A percentile compares a stretch with the other conserved stretches of the same genome.
phyloP scores from a whole-genome alignment of 768 basidiomycete species.

The Suillus sp. region DNA sequence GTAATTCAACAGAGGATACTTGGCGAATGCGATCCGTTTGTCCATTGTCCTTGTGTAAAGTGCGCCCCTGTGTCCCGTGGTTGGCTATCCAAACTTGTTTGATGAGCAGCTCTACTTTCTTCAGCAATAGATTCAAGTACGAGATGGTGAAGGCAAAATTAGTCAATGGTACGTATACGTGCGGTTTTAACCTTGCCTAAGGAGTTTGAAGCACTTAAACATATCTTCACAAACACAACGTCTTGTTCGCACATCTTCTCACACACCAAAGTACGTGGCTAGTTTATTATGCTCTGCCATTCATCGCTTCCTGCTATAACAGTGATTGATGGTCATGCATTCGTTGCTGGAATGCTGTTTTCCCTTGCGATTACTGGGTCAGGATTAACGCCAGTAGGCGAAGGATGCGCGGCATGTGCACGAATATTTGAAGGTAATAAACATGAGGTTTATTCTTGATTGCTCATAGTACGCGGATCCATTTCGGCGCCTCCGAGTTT shows the following conservation, averaged over 20 bases:
- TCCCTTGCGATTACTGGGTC: slow-evolving; percentile 89
- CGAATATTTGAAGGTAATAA: slow-evolving; percentile 86
- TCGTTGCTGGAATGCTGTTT: slow-evolving; percentile 81
- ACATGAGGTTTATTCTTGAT: neutral
- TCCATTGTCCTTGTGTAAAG: too few relatives aligned
- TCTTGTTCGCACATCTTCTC: slow-evolving; percentile 66
- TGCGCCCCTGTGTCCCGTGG: too few relatives aligned
- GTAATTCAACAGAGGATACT: neutral
- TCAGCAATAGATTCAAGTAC: too few relatives aligned
- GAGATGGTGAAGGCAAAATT: too few relatives aligned
- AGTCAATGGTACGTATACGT: slow-evolving; percentile 45
- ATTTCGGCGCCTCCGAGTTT: slow-evolving; percentile 81
- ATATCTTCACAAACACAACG: slow-evolving; percentile 60
- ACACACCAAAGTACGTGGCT: slow-evolving; percentile 64
- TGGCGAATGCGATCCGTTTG: neutral
- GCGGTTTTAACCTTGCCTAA: slow-evolving; percentile 7
- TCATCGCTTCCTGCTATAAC: slow-evolving; percentile 64
- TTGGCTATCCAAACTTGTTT: too few relatives aligned
- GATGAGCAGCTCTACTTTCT: too few relatives aligned
- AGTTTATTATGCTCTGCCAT: neutral
- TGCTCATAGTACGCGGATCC: slow-evolving; percentile 46
- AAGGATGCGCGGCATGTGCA: slow-evolving; percentile 45
- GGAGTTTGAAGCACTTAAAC: slow-evolving; percentile 3
- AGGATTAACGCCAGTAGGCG: slow-evolving; percentile 76
- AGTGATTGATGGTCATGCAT: slow-evolving; percentile 84